A percentile compares a stretch with the other conserved stretches of the same genome.
Conservation (phyloP, 2,329 filamentous ascomycete genomes). For the Neocatenulostroma microsporum region DNA sequence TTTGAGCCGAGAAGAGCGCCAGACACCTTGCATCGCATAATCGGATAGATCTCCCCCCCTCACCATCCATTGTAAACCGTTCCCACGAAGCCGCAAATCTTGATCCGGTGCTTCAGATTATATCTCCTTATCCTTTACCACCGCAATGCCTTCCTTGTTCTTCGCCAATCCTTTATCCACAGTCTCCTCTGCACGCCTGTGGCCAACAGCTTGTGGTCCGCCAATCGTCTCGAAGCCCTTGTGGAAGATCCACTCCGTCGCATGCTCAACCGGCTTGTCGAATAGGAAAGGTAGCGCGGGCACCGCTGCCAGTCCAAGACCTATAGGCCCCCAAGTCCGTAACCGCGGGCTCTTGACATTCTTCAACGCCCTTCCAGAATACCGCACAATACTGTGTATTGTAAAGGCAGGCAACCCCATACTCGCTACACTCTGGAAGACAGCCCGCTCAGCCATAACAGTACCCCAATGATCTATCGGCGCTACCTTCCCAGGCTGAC, state of each 20-base stretch:
- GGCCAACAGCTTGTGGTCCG: constrained; percentile 50
- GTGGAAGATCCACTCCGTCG: constrained; percentile 85
- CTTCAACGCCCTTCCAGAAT: constrained; percentile 81
- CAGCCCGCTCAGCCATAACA: constrained; percentile 81
- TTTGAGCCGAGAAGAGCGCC: constrained; percentile 1
- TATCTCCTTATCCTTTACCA: constrained; percentile 9
- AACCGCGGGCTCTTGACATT: constrained; percentile 65
- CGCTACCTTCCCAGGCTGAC: constrained; percentile 38
- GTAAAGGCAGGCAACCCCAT: constrained; percentile 95
- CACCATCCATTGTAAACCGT: too few species aligned
- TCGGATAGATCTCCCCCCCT: too few species aligned
- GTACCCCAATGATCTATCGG: constrained; percentile 83
- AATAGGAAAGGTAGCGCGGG: constrained; percentile 79
- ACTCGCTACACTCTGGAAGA: constrained; percentile 84
- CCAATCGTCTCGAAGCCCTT: constrained; percentile 68
- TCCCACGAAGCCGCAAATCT: too few species aligned
- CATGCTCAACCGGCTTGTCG: constrained; percentile 85
- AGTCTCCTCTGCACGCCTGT: constrained; percentile 4
- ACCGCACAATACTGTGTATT: constrained; percentile 86
- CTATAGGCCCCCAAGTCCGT: constrained; percentile 84
- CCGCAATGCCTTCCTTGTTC: constrained; percentile 4
- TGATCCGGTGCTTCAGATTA: constrained; percentile 37
- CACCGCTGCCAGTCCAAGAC: constrained; percentile 58
- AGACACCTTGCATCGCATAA: background rate
- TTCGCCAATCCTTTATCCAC: constrained; percentile 5